phyloP scores from a whole-genome alignment of 306 rosid genomes.

The Fragaria ananassa region DNA sequence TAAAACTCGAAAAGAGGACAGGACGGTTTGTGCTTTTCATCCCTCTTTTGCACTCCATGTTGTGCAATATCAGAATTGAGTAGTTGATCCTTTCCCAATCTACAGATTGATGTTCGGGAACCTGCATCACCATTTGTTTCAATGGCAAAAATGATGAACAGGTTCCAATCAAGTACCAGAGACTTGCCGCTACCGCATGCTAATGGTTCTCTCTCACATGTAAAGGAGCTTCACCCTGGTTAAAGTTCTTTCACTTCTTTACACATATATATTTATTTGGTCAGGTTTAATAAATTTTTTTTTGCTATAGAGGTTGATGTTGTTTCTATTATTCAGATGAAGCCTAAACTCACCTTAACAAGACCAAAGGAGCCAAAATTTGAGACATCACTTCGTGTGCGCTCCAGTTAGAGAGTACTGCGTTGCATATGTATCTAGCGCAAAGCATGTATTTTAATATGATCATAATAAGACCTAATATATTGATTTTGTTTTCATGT shows the following conservation, averaged over 20 bases:
- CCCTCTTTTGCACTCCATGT: neutral
- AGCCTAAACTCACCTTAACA: constrained; percentile 82
- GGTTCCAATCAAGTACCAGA: constrained; percentile 84
- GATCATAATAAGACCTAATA: too few species aligned
- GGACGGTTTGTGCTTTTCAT: constrained; percentile 35
- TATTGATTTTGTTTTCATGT: too few species aligned
- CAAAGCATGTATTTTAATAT: too few species aligned
- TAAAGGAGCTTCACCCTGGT: constrained; percentile 25
- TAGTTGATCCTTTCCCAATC: constrained; percentile 7
- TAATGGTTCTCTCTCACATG: constrained; percentile 42
- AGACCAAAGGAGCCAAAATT: constrained; percentile 94
- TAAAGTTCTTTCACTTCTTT: neutral
- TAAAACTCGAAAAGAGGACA: constrained; percentile 57
- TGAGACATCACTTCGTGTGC: constrained; percentile 82
- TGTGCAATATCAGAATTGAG: constrained; percentile 10
- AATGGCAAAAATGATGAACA: constrained; percentile 82
- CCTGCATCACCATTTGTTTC: constrained; percentile 74
- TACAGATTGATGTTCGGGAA: constrained; percentile 76
- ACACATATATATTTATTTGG: neutral
- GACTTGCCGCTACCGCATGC: constrained; percentile 43
- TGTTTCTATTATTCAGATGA: constrained; percentile 43
- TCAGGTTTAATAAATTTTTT: neutral
- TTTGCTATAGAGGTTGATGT: constrained; percentile 18
- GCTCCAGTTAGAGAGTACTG: constrained; percentile 72
- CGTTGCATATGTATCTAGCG: neutral